These are phyloP conservation scores for Rhododendron vialii DNA, from an alignment of 148 eudicot genomes.

Conservation along the genomic window DNA sequence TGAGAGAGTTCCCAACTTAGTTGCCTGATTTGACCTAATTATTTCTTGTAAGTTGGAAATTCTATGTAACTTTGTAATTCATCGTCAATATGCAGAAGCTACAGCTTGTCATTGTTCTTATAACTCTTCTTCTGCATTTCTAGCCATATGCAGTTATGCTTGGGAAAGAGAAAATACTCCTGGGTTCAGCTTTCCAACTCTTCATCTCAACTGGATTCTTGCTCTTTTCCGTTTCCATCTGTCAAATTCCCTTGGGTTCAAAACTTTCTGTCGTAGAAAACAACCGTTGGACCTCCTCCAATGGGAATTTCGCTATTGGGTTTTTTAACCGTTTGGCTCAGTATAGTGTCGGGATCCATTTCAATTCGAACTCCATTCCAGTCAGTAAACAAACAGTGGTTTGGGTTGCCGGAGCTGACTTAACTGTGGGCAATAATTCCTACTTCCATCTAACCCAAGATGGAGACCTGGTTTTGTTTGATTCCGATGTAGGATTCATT, in stretches of 20 bases:
- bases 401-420: constrained; percentile 60
- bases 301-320: constrained; percentile 56
- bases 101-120: not conserved
- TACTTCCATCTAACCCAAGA: constrained; percentile 38
- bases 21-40: constrained; percentile 5
- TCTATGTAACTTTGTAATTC: not conserved
- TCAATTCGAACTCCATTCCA: constrained; percentile 44
- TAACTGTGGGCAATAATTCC: constrained; percentile 38
- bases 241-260: constrained; percentile 54
- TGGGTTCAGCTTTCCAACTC: constrained; percentile 8
- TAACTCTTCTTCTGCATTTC: not conserved
- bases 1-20: not conserved
- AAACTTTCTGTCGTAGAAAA: constrained; percentile 38
- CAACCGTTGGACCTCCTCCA: constrained; percentile 51
- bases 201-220: constrained; percentile 28
- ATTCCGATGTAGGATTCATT: constrained; percentile 29
- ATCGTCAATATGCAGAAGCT: constrained; percentile 14
- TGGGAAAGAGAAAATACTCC: constrained; percentile 9
- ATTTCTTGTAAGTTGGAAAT: not conserved
- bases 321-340: constrained; percentile 37
- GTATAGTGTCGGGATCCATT: constrained; percentile 46
- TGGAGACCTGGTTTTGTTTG: constrained; percentile 46
- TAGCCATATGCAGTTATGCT: constrained; percentile 16
- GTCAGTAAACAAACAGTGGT: constrained; percentile 30
- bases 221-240: constrained; percentile 19